Conservation (phyloP, 805 yeast species). For the Candida caryicola region DNA sequence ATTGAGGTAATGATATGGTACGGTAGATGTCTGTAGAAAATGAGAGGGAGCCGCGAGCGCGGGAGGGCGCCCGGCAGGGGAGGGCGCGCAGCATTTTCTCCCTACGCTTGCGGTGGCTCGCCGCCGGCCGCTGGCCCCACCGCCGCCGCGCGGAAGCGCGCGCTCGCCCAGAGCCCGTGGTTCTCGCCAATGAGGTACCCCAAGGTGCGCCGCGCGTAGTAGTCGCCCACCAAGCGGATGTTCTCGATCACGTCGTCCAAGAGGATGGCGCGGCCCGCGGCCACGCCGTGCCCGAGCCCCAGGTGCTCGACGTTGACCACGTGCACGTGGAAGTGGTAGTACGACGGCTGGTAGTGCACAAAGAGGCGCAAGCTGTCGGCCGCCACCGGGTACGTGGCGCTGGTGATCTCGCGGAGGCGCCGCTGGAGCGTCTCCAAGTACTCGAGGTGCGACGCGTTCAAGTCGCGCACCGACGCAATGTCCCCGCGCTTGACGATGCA, state of each 20-base stretch:
- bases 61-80: neutral
- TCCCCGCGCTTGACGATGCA: slow-evolving; percentile 71
- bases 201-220: slow-evolving; percentile 56
- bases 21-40: neutral
- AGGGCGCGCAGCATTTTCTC: too few relatives aligned
- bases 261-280: slow-evolving; percentile 76
- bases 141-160: slow-evolving; percentile 22
- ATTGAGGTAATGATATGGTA: slow-evolving; percentile 17
- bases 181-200: slow-evolving; percentile 71
- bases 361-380: slow-evolving; percentile 67
- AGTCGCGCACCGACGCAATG: slow-evolving; percentile 72
- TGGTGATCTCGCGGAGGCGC: slow-evolving; percentile 47
- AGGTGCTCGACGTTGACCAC: slow-evolving; percentile 71
- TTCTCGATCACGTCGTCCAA: slow-evolving; percentile 80
- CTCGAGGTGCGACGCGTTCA: slow-evolving; percentile 54
- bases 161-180: slow-evolving; percentile 65
- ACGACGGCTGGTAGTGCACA: slow-evolving; percentile 93
- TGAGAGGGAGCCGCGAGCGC: neutral
- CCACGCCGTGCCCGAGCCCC: slow-evolving; percentile 65
- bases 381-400: slow-evolving; percentile 36
- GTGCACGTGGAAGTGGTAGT: slow-evolving; percentile 93
- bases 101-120: too few relatives aligned
- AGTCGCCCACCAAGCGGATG: slow-evolving; percentile 53
- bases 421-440: slow-evolving; percentile 51
- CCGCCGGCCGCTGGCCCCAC: too few relatives aligned